phyloP scores from a whole-genome alignment of 2,329 filamentous ascomycete genomes.

The Sporothrix protearum region DNA sequence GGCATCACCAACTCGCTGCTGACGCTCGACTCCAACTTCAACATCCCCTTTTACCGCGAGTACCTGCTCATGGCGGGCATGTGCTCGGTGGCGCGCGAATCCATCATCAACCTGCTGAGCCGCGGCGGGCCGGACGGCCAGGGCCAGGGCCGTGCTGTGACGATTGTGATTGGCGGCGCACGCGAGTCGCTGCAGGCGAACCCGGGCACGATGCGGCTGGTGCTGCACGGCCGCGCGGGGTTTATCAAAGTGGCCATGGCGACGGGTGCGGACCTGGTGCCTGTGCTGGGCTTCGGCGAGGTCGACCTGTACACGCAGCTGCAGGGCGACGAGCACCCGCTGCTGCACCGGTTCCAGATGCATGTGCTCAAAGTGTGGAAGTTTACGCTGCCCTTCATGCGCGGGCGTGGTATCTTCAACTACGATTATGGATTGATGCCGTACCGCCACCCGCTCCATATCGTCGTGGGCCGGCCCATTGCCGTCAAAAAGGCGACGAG shows the following conservation, averaged over 20 bases:
- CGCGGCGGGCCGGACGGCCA: conserved; percentile 73
- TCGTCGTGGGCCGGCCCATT: conserved; percentile 84
- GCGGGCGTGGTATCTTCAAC: conserved; percentile 90
- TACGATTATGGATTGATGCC: conserved; percentile 97
- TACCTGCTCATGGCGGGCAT: conserved; percentile 88
- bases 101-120: conserved; percentile 81
- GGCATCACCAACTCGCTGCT: conserved; percentile 92
- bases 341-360: conserved; percentile 77
- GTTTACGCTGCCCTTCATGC: conserved; percentile 87
- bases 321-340: conserved; percentile 69
- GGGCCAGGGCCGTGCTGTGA: conserved; percentile 92
- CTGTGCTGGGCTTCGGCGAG: conserved; percentile 88
- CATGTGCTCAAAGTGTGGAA: conserved; percentile 80
- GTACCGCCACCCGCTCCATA: conserved; percentile 79
- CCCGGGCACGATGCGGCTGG: conserved; percentile 70
- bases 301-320: conserved; percentile 95
- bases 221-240: conserved; percentile 80
- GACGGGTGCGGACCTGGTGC: conserved; percentile 89
- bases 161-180: conserved; percentile 90
- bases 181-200: conserved; percentile 86
- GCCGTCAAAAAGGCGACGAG: conserved; percentile 54
- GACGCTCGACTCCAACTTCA: conserved; percentile 94
- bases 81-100: conserved; percentile 84
- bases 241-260: conserved; percentile 92
- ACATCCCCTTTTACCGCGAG: conserved; percentile 88